Base-by-base conservation (phyloP, 768 basidiomycete species). In the Boletus rubropictus region DNA sequence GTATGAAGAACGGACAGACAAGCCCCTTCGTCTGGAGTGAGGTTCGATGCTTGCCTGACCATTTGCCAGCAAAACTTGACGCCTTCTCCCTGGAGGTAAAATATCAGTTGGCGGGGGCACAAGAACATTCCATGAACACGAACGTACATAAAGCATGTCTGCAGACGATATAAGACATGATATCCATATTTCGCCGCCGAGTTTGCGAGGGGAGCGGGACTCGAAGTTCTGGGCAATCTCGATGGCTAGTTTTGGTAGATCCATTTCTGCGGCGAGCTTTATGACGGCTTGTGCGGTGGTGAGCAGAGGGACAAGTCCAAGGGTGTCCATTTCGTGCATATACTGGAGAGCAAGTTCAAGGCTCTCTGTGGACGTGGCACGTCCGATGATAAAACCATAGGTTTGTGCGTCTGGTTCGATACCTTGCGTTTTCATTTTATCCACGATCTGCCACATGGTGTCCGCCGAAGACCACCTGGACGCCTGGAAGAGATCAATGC, bases 1-100 rank as follows among this genome's bases (percentile, higher is more conserved):
- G 84, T 80, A 52, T 85, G 73, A 32, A 93, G 77, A 20, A 90
- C 79, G 20, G 77, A 72, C 14, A 84, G 54, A 54, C 84, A 82
- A 22, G 84, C 63, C 0, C 90, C 89, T 69, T 93, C 89, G 53
- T 87, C 83, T 0, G 86, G 87, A 4, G 70, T 68, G 36, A 85
- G 56, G 41, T 72, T 69, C 18, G 79, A 62, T 12, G 73, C 70
- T 15, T 76, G 63, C 2, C 83, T 77, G 25, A 79, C 68, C 27
- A 73, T 74, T 9, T 76, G 57, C 89, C 89, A 93, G 36, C 78
- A 79, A 39, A 63, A 58, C 22, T 70, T 48, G 4, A 86, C 80
- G 17, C 89, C 91, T 11, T 86, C 80, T 10, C 72, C 69, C 89
- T 93, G 50, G 37, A 39, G 42, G 49, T 4, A 7, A 36, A 34